phyloP scores from a whole-genome alignment of 371 early-diverging fungal genomes.

The Gilbertella persicaria region DNA sequence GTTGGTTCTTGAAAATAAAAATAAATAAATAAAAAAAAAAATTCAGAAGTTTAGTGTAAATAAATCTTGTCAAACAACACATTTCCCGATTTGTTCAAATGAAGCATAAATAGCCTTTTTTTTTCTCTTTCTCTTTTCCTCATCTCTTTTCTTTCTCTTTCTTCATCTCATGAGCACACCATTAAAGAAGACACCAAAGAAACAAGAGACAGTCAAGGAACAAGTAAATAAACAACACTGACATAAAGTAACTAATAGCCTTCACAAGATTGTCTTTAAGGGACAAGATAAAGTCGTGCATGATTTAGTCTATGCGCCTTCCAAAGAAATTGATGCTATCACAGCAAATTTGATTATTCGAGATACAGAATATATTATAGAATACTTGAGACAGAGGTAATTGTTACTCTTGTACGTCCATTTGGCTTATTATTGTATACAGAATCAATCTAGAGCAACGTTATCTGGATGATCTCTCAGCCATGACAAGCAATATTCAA shows the following conservation, averaged over 20 bases:
- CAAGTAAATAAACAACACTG: slow-evolving; percentile 1
- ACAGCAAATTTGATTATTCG: slow-evolving; percentile 11
- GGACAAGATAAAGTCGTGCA: slow-evolving; percentile 18
- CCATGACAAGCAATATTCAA: slow-evolving; percentile 10
- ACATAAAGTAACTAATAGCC: no score
- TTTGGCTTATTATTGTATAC: not conserved
- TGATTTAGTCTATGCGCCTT: slow-evolving; percentile 21
- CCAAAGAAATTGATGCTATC: slow-evolving; percentile 20
- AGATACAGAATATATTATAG: slow-evolving; percentile 22
- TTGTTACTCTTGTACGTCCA: not conserved
- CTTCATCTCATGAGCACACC: slow-evolving; percentile 5
- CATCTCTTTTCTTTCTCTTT: not conserved
- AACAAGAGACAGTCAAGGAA: slow-evolving; percentile 6
- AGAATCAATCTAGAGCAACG: slow-evolving; percentile 21
- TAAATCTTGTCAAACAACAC: no score
- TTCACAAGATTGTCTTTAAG: slow-evolving; percentile 15
- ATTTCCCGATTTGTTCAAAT: no score
- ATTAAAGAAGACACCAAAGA: slow-evolving; percentile 3
- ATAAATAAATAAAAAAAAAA: no score
- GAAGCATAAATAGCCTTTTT: no score
- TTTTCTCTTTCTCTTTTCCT: not conserved
- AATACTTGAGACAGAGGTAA: slow-evolving; percentile 31
- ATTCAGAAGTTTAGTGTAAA: no score
- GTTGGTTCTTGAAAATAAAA: no score
- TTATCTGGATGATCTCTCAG: slow-evolving; percentile 9